phyloP scores from a whole-genome alignment of 768 basidiomycete genomes.

The Lentinula edodes region DNA sequence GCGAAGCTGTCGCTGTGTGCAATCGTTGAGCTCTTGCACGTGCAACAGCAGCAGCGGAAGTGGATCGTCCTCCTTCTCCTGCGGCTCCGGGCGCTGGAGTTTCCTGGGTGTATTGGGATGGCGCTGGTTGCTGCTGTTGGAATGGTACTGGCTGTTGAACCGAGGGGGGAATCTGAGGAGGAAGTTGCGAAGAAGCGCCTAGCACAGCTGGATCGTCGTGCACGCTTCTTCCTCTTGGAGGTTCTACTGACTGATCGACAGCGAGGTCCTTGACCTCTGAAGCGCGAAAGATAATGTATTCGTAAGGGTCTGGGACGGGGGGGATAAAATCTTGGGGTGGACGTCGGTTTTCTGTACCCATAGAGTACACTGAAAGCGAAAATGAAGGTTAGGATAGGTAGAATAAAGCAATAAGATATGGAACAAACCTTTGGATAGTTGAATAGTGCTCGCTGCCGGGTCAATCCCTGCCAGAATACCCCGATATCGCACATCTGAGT shows the following conservation, averaged over 20 bases:
- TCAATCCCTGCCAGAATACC: conserved; percentile 86
- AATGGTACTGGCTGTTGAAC: conserved; percentile 19
- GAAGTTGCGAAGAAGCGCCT: conserved; percentile 45
- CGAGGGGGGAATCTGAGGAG: conserved; percentile 17
- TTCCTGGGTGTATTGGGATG: conserved; percentile 19
- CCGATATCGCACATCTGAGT: conserved; percentile 87
- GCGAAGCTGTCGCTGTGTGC: conserved; percentile 67
- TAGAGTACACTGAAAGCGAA: conserved; percentile 59
- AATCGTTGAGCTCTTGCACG: conserved; percentile 28
- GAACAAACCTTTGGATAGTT: conserved; percentile 73
- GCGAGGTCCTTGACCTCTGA: conserved; percentile 88
- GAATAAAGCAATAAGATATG: not conserved
- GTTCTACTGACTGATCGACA: conserved; percentile 53
- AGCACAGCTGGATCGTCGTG: conserved; percentile 84
- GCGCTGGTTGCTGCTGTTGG: conserved; percentile 15
- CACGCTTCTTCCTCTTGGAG: conserved; percentile 50
- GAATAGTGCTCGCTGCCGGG: conserved; percentile 79
- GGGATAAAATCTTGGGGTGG: conserved; percentile 77
- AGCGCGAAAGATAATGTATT: conserved; percentile 88
- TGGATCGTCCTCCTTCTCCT: conserved; percentile 13
- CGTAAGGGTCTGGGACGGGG: conserved; percentile 77
- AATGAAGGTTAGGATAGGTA: conserved; percentile 1
- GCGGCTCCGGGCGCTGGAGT: conserved; percentile 16
- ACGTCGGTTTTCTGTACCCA: conserved; percentile 83
- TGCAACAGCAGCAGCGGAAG: conserved; percentile 16